A percentile compares a stretch with the other conserved stretches of the same genome.
Evolutionary conservation across 306 rosid species (phyloP).

Genomic region (Rubus idaeus): DNA sequence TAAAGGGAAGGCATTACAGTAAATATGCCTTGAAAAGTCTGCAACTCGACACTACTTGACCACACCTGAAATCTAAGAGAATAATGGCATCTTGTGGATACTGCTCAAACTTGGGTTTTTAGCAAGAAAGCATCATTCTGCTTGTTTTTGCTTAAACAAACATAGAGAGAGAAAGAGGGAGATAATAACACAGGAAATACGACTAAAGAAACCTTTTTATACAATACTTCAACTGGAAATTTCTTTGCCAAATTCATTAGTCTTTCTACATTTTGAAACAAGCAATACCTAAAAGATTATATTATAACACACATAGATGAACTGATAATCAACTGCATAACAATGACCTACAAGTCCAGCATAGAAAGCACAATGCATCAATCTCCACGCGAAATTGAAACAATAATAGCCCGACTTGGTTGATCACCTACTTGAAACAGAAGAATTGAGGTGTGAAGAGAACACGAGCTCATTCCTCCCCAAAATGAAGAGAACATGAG

Average conservation of each 20-base stretch:
- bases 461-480: neutral
- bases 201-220: neutral
- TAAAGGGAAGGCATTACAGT: neutral
- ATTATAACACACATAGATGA: neutral
- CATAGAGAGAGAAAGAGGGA: neutral
- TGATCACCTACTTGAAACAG: neutral
- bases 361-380: slow-evolving; percentile 1
- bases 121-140: neutral
- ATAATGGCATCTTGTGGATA: neutral
- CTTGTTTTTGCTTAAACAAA: neutral
- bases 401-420: neutral
- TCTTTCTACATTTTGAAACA: neutral
- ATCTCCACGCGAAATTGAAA: slow-evolving; percentile 9
- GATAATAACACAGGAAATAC: neutral
- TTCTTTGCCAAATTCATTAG: neutral
- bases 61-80: neutral
- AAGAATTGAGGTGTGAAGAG: neutral
- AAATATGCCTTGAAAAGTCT: neutral
- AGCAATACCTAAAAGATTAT: neutral
- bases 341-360: slow-evolving; percentile 1
- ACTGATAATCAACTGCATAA: neutral
- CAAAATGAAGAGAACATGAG: neutral
- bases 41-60: neutral
- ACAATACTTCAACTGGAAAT: neutral
- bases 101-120: neutral